Conservation (phyloP, 2,329 filamentous ascomycete species). For the Endoconidiophora polonica region DNA sequence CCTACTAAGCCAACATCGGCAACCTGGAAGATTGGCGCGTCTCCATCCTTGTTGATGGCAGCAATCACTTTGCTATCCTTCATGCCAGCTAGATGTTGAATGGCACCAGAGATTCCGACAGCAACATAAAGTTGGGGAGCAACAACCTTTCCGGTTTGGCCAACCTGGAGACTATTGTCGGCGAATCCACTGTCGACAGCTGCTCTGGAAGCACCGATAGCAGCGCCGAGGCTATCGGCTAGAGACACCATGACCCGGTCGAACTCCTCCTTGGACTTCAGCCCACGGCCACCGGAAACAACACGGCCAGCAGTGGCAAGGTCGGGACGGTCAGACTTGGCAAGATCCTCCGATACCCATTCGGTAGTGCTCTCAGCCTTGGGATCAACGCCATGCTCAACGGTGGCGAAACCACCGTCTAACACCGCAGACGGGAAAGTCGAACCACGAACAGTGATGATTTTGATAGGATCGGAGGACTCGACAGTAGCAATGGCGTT, state of each 20-base stretch:
- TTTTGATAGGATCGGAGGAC: constrained; percentile 67
- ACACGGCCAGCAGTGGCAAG: constrained; percentile 77
- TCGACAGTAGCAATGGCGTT: constrained; percentile 96
- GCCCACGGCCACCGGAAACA: constrained; percentile 80
- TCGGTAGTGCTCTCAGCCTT: constrained; percentile 58
- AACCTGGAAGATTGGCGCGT: constrained; percentile 96
- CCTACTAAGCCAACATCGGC: constrained; percentile 91
- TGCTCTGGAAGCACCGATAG: constrained; percentile 84
- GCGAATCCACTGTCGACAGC: constrained; percentile 95
- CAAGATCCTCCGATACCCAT: constrained; percentile 87
- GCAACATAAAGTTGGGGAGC: constrained; percentile 91
- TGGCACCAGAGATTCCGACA: constrained; percentile 89
- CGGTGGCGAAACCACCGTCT: constrained; percentile 54
- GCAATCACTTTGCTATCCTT: constrained; percentile 99
- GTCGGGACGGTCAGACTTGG: constrained; percentile 87
- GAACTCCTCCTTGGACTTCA: constrained; percentile 98
- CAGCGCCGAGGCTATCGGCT: constrained; percentile 84
- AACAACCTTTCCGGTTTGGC: constrained; percentile 97
- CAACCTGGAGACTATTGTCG: constrained; percentile 95
- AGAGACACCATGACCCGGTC: constrained; percentile 83
- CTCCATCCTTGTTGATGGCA: constrained; percentile 92
- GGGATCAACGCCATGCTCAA: constrained; percentile 73
- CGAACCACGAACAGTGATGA: constrained; percentile 85
- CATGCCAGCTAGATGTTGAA: constrained; percentile 97
- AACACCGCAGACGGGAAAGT: constrained; percentile 64